Evolutionary conservation across 1,284 basidiomycete genomes (phyloP), one percentile per base, ranked within the genome.

Genomic region (Cutaneotrichosporon spelunceum): DNA sequence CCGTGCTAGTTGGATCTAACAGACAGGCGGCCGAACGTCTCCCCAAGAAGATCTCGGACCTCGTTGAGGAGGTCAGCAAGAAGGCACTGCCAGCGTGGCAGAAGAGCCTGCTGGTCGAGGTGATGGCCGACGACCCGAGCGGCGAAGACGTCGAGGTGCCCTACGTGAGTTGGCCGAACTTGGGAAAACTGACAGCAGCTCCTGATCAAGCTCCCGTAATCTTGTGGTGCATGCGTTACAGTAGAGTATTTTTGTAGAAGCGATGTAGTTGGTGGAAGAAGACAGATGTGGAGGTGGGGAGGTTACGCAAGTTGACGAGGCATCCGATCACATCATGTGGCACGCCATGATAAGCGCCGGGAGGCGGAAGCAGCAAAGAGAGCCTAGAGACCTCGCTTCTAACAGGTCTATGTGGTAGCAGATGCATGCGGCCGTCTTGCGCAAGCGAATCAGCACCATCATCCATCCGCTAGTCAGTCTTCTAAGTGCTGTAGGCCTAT

Each of bases 21-120:
- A 29, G 36, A 5, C 29, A 53, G 52, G 89, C 88, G 69, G 86
- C 91, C 54, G 93, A 96, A 74, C 84, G 93, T 57, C 77, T 95
- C 66, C 85, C 85, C 11, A 90, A 96, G 90, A 88, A 84, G 72
- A 93, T 99, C 81, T 90, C 87, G 77, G 87, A 89, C 68, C 83
- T 99, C 39, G 92, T 97, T 19, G 93, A 97, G 79, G 85, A 85
- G 61, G 93, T 99, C 53, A 91, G 90, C 83, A 96, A 91, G 85
- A 96, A 94, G 81, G 85, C 90, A 2, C 84, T 97, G 64, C 87
- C 87, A 16, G 83, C 88, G 16, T 87, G 90, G 74, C 83, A 84
- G 65, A 91, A 87, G 75, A 88, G 91, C 72, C 83, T 96, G 57
- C 83, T 95, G 57, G 89, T 95, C 19, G 96, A 99, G 81, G 87